phyloP scores from a whole-genome alignment of 2,329 filamentous ascomycete genomes.

The Fusarium chlamydosporum region DNA sequence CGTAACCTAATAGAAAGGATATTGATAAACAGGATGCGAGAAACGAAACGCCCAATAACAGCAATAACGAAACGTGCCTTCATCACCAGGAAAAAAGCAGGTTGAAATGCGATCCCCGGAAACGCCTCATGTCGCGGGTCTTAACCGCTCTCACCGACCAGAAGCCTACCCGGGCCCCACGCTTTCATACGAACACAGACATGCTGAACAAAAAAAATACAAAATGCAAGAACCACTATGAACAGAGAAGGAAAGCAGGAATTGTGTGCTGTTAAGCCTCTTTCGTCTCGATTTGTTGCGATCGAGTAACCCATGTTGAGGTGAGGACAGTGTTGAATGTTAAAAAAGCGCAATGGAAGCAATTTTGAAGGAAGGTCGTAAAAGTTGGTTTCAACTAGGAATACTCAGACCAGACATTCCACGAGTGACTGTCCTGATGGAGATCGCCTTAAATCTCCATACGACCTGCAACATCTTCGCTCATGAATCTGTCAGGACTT shows the following conservation, averaged over 20 bases:
- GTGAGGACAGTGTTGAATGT: slow-evolving; percentile 40
- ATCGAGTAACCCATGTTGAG: slow-evolving; percentile 22
- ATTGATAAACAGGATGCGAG: slow-evolving; percentile 26
- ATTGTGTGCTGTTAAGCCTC: slow-evolving; percentile 26
- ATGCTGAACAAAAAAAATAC: slow-evolving; percentile 28
- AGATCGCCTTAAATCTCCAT: slow-evolving; percentile 70
- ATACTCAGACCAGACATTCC: slow-evolving; percentile 7
- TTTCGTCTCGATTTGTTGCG: slow-evolving; percentile 10
- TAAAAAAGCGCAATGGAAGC: slow-evolving; percentile 34
- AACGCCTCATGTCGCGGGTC: slow-evolving; percentile 50
- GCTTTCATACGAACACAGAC: slow-evolving; percentile 43
- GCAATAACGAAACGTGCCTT: slow-evolving; percentile 20
- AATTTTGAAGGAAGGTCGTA: slow-evolving; percentile 10
- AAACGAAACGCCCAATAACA: slow-evolving; percentile 14
- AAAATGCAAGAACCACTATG: slow-evolving; percentile 9
- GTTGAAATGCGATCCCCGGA: slow-evolving; percentile 31
- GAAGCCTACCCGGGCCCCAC: slow-evolving; percentile 52
- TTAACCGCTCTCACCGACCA: slow-evolving; percentile 59
- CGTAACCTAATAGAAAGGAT: slow-evolving; percentile 13
- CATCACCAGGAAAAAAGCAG: slow-evolving; percentile 29
- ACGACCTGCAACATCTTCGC: slow-evolving; percentile 72
- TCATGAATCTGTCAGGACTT: slow-evolving; percentile 67
- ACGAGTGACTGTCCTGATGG: slow-evolving; percentile 5
- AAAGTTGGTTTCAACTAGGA: slow-evolving; percentile 4
- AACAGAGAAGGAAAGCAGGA: slow-evolving; percentile 30